Evolutionary conservation across 108 stramenopile species (phyloP), one percentile per base, ranked within the genome.

Genomic region (Discostella stelligeroides): DNA sequence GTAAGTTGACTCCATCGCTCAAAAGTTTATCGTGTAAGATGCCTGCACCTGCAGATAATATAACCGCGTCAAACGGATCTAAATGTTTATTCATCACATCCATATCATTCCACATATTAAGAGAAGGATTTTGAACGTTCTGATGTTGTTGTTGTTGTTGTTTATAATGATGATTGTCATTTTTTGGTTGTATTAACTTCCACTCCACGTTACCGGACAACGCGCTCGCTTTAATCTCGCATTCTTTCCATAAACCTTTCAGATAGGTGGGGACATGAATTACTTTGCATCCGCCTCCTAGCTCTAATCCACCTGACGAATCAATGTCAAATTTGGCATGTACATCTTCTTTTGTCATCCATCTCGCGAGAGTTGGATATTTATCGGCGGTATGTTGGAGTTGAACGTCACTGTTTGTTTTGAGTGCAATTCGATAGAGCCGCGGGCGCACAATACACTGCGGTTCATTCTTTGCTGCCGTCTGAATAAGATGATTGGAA

Each of bases 211-310:
- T 73, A 11, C 76, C 59, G 61, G 53, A 62, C n/a, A 25, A 28
- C 7, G 72, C 46, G 13, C 25, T 60, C 10, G 68, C 70, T 53
- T 71, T 76, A 30, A 58, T 17, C 28, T 70, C 40, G 47, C 85
- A 85, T 12, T 81, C 78, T 9, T 64, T 56, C 85, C 85, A 92
- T 7, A 95, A 51, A 10, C 88, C 89, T 50, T 75, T 47, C 23
- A 95, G 59, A 66, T 95, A 95, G 1, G 81, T 63, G 27, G 88
- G 88, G 11, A 91, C 86, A 66, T 95, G 86, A 63, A 95, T 66
- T 1, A 90, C 94, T 51, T 80, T 70, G 60, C 94, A 90, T 23
- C 88, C 89, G 51, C 80, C 75, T 3, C 68, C 58, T 28, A 95
- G 30, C 38, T 75, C 55, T 38, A 95, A 63, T 28, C 85, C 89